These are phyloP conservation scores for Skeletonema tropicum DNA, from an alignment of 108 stramenopile species.

Conservation along the genomic window DNA sequence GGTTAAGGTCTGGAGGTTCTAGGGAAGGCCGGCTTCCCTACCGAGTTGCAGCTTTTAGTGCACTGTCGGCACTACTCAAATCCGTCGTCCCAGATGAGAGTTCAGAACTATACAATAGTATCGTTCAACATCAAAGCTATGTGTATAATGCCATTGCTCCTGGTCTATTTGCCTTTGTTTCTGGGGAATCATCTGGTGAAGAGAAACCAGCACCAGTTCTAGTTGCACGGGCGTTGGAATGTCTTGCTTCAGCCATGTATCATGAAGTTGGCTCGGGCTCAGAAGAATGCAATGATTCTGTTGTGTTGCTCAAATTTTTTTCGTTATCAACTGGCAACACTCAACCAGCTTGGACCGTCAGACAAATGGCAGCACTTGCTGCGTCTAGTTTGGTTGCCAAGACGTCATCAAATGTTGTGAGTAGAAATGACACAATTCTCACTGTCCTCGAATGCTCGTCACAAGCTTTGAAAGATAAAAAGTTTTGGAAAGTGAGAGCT, in stretches of 20 bases:
- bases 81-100: slow-evolving; percentile 23
- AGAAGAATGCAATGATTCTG: slow-evolving; percentile 16
- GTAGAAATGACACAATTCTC: slow-evolving; percentile 40
- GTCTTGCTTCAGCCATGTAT: slow-evolving; percentile 64
- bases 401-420: slow-evolving; percentile 41
- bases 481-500: slow-evolving; percentile 84
- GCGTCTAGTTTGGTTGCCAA: slow-evolving; percentile 56
- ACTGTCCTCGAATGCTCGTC: slow-evolving; percentile 50
- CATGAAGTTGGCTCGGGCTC: slow-evolving; percentile 49
- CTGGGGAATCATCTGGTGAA: slow-evolving; percentile 13
- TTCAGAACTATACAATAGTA: slow-evolving; percentile 10
- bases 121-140: slow-evolving; percentile 18
- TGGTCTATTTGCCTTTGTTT: slow-evolving; percentile 35
- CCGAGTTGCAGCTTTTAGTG: slow-evolving; percentile 57
- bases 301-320: slow-evolving; percentile 27
- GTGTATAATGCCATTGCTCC: slow-evolving; percentile 41
- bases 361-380: slow-evolving; percentile 58
- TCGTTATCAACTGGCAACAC: slow-evolving; percentile 20
- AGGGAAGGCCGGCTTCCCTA: slow-evolving; percentile 69
- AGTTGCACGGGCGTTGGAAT: slow-evolving; percentile 70
- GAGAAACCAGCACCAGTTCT: slow-evolving; percentile 58
- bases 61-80: slow-evolving; percentile 49
- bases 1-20: slow-evolving; percentile 33
- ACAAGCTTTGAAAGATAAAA: slow-evolving; percentile 67
- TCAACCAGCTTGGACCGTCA: slow-evolving; percentile 49